Base-by-base conservation (phyloP, 352 stramenopile species). In the Pythium apleroticum region DNA sequence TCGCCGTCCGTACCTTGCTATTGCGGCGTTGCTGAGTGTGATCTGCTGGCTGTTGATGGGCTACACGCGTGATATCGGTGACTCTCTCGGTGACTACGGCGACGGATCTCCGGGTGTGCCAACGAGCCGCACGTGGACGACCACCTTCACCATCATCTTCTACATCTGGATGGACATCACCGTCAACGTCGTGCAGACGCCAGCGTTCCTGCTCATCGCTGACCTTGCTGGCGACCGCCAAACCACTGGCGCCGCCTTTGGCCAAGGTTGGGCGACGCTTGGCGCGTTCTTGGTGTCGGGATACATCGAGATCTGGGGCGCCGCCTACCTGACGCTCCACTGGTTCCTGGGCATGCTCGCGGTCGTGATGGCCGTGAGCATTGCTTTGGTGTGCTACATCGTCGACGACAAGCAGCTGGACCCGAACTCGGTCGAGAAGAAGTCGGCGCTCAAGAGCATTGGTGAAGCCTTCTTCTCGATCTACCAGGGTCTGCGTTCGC, bases 161-260 rank as follows among this genome's bases (percentile, higher is more conserved):
- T 86, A 86, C 70, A 55, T 75, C 4, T 84, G 75, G 75, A 87
- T 87, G 78, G 78, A 84, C 55, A 68, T 87, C 22, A 75, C 69
- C n/a, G 65, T 84, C 31, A 84, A 87, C 60, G 25, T 87, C 27
- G 72, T 74, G 9, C 68, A 76, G 52, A 78, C 65, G 0, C 75
- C 75, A 24, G 69, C 65, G 17, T 62, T 75, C 52, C 24, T 87
- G 48, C 22, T 87, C 19, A 81, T 87, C 28, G 70, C 33, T 15
- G 33, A 39, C 11, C 8, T 39, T 11, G 33, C 33, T 39, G 33
- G 33, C 8, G 33, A 39, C 11, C 33, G 33, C 11, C 33, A 39
- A 17, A 39, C 33, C 33, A 39, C 33, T 4, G 33, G 33, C 11
- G 33, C 33, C 11, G 33, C 33, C 33, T 39, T 39, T 17, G 33